These are phyloP conservation scores for Aspergillus steynii DNA, from an alignment of 495 filamentous ascomycete genomes.

Conservation along the genomic window DNA sequence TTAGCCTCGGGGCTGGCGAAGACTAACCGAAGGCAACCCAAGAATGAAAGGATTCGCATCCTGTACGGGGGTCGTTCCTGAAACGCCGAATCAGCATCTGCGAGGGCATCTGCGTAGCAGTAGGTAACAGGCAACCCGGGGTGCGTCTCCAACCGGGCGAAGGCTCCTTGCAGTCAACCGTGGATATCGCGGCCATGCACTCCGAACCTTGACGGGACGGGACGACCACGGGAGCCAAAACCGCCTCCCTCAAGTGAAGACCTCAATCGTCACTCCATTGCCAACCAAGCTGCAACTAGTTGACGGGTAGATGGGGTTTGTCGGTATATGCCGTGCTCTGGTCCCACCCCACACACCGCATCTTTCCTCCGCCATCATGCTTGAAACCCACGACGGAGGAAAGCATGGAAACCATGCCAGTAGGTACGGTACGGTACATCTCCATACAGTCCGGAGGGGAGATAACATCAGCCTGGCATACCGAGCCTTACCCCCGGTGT, in stretches of 20 bases:
- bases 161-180: constrained; percentile 39
- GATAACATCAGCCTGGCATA: neutral
- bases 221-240: constrained; percentile 30
- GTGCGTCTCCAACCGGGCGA: neutral
- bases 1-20: neutral
- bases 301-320: neutral
- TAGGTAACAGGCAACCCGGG: neutral
- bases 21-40: neutral
- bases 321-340: neutral
- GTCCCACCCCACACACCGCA: neutral
- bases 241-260: constrained; percentile 16
- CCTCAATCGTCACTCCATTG: neutral
- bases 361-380: neutral
- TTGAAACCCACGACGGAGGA: neutral
- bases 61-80: neutral
- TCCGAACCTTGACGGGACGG: constrained; percentile 53
- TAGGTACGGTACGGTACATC: neutral
- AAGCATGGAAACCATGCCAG: neutral
- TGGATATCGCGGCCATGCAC: constrained; percentile 37
- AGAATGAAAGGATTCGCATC: neutral
- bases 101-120: neutral
- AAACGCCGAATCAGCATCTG: neutral
- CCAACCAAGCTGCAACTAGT: neutral
- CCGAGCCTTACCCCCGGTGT: neutral
- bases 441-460: neutral